A percentile compares a stretch with the other conserved stretches of the same genome.
Evolutionary conservation across 129 eudicot species (phyloP).

Genomic region (Flaveria sonorensis): DNA sequence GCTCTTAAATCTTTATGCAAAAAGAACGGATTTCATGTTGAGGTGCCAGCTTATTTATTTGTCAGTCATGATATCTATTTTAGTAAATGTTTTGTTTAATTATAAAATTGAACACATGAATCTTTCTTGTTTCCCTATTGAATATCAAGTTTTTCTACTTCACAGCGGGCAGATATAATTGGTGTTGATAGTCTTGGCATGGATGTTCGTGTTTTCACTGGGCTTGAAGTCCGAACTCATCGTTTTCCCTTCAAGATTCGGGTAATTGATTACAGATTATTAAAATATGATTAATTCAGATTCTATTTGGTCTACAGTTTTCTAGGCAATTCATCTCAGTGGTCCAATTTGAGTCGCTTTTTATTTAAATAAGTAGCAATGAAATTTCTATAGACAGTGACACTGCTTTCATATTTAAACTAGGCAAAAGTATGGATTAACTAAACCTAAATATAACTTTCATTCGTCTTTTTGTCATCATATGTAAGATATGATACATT

Average conservation of each 20-base stretch:
- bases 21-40: conserved; percentile 68
- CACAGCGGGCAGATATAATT: conserved; percentile 64
- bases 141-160: conserved; percentile 7
- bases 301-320: neutral
- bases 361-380: too few relatives aligned
- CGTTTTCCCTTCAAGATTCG: conserved; percentile 75
- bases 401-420: too few relatives aligned
- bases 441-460: too few relatives aligned
- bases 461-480: too few relatives aligned
- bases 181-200: conserved; percentile 82
- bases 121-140: neutral
- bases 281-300: neutral
- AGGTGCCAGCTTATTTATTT: conserved; percentile 39
- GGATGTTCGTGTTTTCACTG: conserved; percentile 67
- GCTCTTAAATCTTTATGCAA: conserved; percentile 77
- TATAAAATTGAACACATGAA: neutral
- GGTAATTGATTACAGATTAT: conserved; percentile 38
- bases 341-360: too few relatives aligned
- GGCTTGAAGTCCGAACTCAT: conserved; percentile 73
- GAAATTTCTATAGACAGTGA: too few relatives aligned
- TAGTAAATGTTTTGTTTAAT: neutral
- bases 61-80: neutral
- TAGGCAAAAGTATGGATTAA: too few relatives aligned
- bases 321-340: too few relatives aligned
- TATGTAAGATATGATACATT: too few relatives aligned